Percentiles rank a stretch among this genome's conserved stretches.
These are phyloP conservation scores for Claviceps cyperi DNA, from an alignment of 2,329 filamentous ascomycete species.

Conservation along the genomic window DNA sequence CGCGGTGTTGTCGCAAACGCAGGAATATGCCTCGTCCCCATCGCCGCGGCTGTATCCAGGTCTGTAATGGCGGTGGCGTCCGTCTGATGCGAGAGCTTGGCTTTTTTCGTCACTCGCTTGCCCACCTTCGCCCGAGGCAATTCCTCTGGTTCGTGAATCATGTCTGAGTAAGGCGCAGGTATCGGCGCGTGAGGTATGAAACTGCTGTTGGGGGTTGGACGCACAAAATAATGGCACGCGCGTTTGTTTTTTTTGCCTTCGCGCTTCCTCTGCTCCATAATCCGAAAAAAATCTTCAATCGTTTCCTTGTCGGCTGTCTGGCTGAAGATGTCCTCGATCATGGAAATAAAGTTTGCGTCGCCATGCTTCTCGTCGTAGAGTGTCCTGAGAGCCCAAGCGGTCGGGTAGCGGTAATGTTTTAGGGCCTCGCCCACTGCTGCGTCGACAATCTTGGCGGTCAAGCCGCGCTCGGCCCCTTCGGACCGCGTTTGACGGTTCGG, in stretches of 20 bases:
- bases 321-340: slow-evolving; percentile 43
- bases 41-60: neutral
- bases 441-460: slow-evolving; percentile 39
- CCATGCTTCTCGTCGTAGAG: slow-evolving; percentile 43
- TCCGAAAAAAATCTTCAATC: slow-evolving; percentile 33
- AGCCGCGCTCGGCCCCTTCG: slow-evolving; percentile 25
- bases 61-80: slow-evolving; percentile 1
- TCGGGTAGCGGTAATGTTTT: slow-evolving; percentile 41
- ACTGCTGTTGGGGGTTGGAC: slow-evolving; percentile 27
- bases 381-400: slow-evolving; percentile 45
- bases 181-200: slow-evolving; percentile 30
- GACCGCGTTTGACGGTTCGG: slow-evolving; percentile 8
- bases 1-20: slow-evolving; percentile 1
- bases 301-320: slow-evolving; percentile 41
- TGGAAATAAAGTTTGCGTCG: slow-evolving; percentile 36
- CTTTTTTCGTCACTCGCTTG: slow-evolving; percentile 22
- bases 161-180: slow-evolving; percentile 32
- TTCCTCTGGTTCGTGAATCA: slow-evolving; percentile 20
- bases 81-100: slow-evolving; percentile 17
- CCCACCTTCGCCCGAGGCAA: slow-evolving; percentile 6
- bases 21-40: neutral
- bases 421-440: slow-evolving; percentile 44
- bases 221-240: slow-evolving; percentile 39
- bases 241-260: slow-evolving; percentile 40
- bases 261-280: slow-evolving; percentile 39